These are phyloP conservation scores for Forsythia viridissima DNA, from an alignment of 257 asterid species.

Conservation along the genomic window DNA sequence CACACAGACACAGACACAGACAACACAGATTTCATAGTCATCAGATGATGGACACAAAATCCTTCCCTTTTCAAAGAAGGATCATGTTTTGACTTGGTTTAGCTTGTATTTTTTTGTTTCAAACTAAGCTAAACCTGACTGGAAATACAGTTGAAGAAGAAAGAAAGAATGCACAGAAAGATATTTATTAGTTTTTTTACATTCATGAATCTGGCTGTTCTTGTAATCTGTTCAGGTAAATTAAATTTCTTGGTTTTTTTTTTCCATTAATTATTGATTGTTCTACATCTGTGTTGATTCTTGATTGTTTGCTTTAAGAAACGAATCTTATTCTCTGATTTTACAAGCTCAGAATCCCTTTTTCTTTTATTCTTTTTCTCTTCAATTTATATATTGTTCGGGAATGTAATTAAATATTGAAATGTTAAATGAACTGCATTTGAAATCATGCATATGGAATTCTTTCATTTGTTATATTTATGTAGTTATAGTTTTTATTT, in stretches of 20 bases:
- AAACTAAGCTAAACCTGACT: slow-evolving; percentile 19
- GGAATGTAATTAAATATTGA: background rate
- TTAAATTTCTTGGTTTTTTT: background rate
- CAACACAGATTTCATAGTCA: slow-evolving; percentile 1
- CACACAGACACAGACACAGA: background rate
- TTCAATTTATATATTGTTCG: background rate
- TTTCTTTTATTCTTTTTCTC: background rate
- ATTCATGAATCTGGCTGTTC: slow-evolving; percentile 43
- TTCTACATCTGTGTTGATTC: background rate
- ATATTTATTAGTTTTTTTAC: slow-evolving; percentile 26
- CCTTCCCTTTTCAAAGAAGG: slow-evolving; percentile 35
- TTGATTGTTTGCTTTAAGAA: background rate
- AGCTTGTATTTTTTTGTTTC: slow-evolving; percentile 26
- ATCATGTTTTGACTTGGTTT: slow-evolving; percentile 40
- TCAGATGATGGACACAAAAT: slow-evolving; percentile 29
- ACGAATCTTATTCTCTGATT: background rate
- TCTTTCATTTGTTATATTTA: background rate
- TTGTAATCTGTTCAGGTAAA: slow-evolving; percentile 55
- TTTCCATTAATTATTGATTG: background rate
- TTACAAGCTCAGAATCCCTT: background rate
- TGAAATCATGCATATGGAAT: background rate
- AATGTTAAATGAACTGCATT: background rate
- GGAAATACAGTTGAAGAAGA: slow-evolving; percentile 1
- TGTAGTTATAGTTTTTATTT: too few species aligned
- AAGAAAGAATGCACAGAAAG: slow-evolving; percentile 43